phyloP scores from a whole-genome alignment of 345 rosid species.

The Anastatica hierochuntica region DNA sequence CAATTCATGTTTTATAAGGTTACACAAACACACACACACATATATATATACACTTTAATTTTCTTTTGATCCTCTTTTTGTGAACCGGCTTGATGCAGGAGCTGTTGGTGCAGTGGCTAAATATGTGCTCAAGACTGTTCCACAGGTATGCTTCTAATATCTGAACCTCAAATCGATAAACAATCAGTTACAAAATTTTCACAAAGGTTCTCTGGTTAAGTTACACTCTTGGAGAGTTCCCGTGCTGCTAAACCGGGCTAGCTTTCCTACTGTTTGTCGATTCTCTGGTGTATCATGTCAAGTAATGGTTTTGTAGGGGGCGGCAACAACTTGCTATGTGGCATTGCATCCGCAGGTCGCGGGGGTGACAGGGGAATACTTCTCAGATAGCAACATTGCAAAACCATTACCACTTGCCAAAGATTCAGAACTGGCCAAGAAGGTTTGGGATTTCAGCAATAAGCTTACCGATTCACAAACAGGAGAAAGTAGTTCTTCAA shows the following conservation, averaged over 20 bases:
- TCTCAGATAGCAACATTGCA: conserved; percentile 39
- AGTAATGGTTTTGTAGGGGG: conserved; percentile 35
- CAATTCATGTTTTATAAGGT: neutral
- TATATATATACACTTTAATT: neutral
- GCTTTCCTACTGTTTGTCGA: too few relatives aligned
- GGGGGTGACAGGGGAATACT: conserved; percentile 46
- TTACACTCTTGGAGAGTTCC: too few relatives aligned
- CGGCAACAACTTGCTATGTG: conserved; percentile 66
- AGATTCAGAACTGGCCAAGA: conserved; percentile 37
- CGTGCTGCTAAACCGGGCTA: too few relatives aligned
- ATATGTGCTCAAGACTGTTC: too few relatives aligned
- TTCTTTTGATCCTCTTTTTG: neutral
- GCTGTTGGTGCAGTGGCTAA: conserved; percentile 24
- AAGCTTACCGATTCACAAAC: conserved; percentile 19
- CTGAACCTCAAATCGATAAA: conserved; percentile 1
- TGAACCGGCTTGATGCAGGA: conserved; percentile 9
- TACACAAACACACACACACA: neutral
- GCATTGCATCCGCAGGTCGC: conserved; percentile 54
- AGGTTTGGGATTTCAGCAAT: conserved; percentile 42
- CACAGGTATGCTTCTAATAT: conserved; percentile 13
- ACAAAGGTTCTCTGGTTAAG: too few relatives aligned
- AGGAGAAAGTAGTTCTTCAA: conserved; percentile 14
- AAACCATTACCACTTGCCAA: conserved; percentile 33
- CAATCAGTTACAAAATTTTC: too few relatives aligned
- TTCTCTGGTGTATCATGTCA: neutral